Conservation (phyloP, 2,329 filamentous ascomycete species). For the Talaromyces sp. region DNA sequence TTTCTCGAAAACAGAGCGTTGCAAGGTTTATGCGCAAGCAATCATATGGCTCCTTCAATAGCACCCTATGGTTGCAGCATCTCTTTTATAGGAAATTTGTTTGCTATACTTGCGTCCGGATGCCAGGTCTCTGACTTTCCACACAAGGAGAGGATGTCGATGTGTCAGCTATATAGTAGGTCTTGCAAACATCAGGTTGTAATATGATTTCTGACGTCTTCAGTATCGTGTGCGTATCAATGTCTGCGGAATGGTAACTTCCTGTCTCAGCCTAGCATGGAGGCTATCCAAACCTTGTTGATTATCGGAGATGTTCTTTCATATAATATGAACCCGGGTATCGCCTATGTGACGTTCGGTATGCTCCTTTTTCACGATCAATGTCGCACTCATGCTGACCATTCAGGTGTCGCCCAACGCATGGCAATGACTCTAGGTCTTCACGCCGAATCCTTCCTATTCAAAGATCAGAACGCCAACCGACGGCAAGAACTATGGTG, state of each 20-base stretch:
- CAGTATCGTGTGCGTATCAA: conserved; percentile 63
- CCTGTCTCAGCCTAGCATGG: conserved; percentile 57
- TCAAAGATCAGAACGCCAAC: conserved; percentile 48
- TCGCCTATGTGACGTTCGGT: conserved; percentile 59
- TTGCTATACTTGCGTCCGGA: conserved; percentile 59
- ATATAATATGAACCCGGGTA: conserved; percentile 63
- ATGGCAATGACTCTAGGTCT: conserved; percentile 60
- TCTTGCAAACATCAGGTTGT: background rate
- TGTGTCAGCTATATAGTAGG: conserved; percentile 60
- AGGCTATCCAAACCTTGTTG: conserved; percentile 59
- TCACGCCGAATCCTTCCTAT: conserved; percentile 55
- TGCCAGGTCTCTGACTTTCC: conserved; percentile 58
- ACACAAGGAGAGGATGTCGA: conserved; percentile 58
- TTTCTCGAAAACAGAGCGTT: conserved; percentile 52
- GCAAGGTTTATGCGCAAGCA: conserved; percentile 31
- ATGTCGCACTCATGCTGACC: background rate
- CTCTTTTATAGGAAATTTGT: conserved; percentile 58
- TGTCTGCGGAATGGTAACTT: conserved; percentile 64
- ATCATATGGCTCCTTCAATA: conserved; percentile 37
- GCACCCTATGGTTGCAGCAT: conserved; percentile 56
- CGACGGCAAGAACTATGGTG: conserved; percentile 45
- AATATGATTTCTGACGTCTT: conserved; percentile 25
- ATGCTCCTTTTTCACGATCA: conserved; percentile 13
- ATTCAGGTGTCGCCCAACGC: conserved; percentile 54
- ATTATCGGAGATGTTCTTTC: conserved; percentile 61